Percentiles rank a stretch among this genome's conserved stretches.
These are phyloP conservation scores for Colletotrichum melonis DNA, from an alignment of 2,329 filamentous ascomycete genomes.

Conservation along the genomic window DNA sequence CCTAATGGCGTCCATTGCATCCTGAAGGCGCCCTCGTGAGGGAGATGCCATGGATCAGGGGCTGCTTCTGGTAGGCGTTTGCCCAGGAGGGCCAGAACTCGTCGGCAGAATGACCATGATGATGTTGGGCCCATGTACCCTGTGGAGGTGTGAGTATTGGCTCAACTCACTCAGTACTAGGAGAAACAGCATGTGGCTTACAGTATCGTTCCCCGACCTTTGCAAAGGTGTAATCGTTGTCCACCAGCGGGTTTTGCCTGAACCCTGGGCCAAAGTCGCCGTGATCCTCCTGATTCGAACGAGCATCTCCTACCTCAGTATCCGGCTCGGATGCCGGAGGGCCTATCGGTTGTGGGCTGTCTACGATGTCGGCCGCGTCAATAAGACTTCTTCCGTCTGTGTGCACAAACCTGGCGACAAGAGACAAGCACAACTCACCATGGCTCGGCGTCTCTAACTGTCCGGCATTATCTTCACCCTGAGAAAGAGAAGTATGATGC, in stretches of 20 bases:
- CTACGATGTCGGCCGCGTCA: neutral
- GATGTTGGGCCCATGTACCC: slow-evolving; percentile 50
- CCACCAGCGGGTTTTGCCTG: slow-evolving; percentile 44
- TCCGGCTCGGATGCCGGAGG: slow-evolving; percentile 20
- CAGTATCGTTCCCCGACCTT: slow-evolving; percentile 45
- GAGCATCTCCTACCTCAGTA: slow-evolving; percentile 9
- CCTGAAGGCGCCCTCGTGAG: slow-evolving; percentile 43
- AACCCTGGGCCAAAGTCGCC: slow-evolving; percentile 30
- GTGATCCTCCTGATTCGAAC: neutral
- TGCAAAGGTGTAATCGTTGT: slow-evolving; percentile 46
- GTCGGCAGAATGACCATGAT: slow-evolving; percentile 49
- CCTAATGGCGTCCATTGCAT: slow-evolving; percentile 44
- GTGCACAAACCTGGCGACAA: neutral
- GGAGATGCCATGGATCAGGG: slow-evolving; percentile 45
- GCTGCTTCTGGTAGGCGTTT: slow-evolving; percentile 46
- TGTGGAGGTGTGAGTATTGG: slow-evolving; percentile 7
- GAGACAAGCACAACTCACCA: neutral
- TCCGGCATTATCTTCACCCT: neutral
- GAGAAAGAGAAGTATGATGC: neutral
- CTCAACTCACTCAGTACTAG: neutral
- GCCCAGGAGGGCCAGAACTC: slow-evolving; percentile 46
- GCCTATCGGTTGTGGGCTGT: slow-evolving; percentile 7
- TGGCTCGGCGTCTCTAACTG: slow-evolving; percentile 25
- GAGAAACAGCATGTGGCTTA: slow-evolving; percentile 30
- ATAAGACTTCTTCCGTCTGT: neutral